Evolutionary conservation across 2,329 filamentous ascomycete species (phyloP).

Genomic region (Colletotrichum filicis): DNA sequence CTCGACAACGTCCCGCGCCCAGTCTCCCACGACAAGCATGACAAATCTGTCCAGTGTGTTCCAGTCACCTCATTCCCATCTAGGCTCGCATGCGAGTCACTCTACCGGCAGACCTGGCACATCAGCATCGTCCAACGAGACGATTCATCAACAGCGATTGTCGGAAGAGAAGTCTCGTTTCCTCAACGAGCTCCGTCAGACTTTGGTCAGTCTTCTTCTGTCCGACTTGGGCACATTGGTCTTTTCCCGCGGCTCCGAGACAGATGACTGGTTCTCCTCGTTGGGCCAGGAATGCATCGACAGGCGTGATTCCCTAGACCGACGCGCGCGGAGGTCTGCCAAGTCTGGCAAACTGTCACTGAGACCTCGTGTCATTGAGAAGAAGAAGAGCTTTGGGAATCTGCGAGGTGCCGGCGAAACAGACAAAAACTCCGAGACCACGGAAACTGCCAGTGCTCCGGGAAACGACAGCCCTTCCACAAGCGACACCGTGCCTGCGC

Average conservation of each 20-base stretch:
- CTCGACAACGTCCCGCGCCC: conserved; percentile 67
- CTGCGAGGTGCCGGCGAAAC: conserved; percentile 63
- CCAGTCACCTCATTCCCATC: conserved; percentile 53
- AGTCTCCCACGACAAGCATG: conserved; percentile 71
- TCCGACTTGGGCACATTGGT: conserved; percentile 91
- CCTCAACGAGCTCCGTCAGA: conserved; percentile 80
- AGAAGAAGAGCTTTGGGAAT: conserved; percentile 76
- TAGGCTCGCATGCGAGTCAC: conserved; percentile 58
- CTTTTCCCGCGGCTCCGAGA: conserved; percentile 91
- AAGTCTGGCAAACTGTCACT: conserved; percentile 54
- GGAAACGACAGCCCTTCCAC: conserved; percentile 55
- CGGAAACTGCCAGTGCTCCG: conserved; percentile 48
- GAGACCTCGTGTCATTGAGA: conserved; percentile 67
- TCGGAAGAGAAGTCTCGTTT: conserved; percentile 82
- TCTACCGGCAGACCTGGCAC: conserved; percentile 71
- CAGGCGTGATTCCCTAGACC: conserved; percentile 66
- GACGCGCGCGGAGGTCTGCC: conserved; percentile 52
- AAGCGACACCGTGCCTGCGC: conserved; percentile 50
- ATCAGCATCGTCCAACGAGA: conserved; percentile 75
- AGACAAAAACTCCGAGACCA: conserved; percentile 51
- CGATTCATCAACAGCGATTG: conserved; percentile 69
- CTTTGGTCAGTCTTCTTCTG: conserved; percentile 83
- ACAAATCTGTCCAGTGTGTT: conserved; percentile 66
- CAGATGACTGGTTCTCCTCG: conserved; percentile 85
- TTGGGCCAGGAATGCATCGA: conserved; percentile 75